A percentile compares a stretch with the other conserved stretches of the same genome.
Evolutionary conservation across 2,329 filamentous ascomycete species (phyloP).

Genomic region (Claviceps sp.): DNA sequence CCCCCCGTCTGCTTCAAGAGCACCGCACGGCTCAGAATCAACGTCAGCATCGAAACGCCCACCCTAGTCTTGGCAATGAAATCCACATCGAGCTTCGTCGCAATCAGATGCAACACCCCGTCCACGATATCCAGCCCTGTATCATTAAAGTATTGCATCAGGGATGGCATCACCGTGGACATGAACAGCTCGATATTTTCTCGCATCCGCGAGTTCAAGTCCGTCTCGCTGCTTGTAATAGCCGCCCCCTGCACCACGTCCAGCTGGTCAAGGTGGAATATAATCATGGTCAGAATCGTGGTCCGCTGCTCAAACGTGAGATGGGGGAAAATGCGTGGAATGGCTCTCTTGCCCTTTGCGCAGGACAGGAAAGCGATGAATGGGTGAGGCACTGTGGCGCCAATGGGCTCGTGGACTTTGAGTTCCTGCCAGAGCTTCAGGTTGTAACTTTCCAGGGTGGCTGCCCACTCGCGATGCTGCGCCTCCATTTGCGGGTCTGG

Average conservation of each 20-base stretch:
- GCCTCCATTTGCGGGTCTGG: constrained; percentile 54
- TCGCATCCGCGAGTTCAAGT: constrained; percentile 60
- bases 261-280: constrained; percentile 82
- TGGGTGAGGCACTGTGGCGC: constrained; percentile 63
- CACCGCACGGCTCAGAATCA: constrained; percentile 87
- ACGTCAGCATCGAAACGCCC: constrained; percentile 79
- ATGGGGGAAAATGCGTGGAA: constrained; percentile 88
- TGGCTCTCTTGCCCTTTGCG: constrained; percentile 89
- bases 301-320: constrained; percentile 86
- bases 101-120: constrained; percentile 73
- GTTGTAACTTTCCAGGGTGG: constrained; percentile 52
- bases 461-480: constrained; percentile 61
- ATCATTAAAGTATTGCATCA: constrained; percentile 84
- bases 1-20: constrained; percentile 73
- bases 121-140: constrained; percentile 84
- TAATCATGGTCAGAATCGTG: constrained; percentile 89
- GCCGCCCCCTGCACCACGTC: constrained; percentile 79
- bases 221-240: constrained; percentile 57
- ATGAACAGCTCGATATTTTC: constrained; percentile 91
- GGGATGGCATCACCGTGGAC: constrained; percentile 72
- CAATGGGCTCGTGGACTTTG: constrained; percentile 88
- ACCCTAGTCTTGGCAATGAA: constrained; percentile 77
- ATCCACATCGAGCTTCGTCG: constrained; percentile 72
- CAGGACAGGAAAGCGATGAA: constrained; percentile 95
- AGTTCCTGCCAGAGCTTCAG: constrained; percentile 71